Conservation (phyloP, 23 red algal species). For the Agarophyton chilense region DNA sequence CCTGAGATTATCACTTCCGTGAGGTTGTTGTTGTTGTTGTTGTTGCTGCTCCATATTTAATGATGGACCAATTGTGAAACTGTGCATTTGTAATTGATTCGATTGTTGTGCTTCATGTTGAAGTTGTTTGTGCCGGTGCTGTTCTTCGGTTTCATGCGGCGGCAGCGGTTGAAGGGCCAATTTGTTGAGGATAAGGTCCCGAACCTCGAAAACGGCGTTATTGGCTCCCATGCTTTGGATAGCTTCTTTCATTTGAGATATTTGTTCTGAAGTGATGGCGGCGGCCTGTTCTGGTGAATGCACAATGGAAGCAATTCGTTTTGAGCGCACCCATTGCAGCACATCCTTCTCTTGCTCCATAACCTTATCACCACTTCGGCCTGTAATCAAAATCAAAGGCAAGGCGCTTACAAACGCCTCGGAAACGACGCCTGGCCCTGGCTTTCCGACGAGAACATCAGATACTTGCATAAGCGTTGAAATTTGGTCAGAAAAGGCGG, state of each 20-base stretch:
- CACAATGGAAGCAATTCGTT: constrained; percentile 49
- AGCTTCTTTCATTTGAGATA: constrained; percentile 48
- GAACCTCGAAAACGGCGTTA: constrained; percentile 79
- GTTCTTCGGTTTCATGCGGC: not conserved
- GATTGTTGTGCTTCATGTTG: not conserved
- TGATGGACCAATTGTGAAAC: not conserved
- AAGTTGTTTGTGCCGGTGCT: not conserved
- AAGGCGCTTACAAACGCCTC: constrained; percentile 73
- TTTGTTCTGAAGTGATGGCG: constrained; percentile 20
- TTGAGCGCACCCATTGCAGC: constrained; percentile 59
- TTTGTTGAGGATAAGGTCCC: constrained; percentile 55
- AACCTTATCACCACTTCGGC: constrained; percentile 34
- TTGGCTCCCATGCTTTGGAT: constrained; percentile 43
- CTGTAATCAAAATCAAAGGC: constrained; percentile 65
- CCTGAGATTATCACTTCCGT: not conserved
- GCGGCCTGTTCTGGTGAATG: constrained; percentile 36
- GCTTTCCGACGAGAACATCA: constrained; percentile 83
- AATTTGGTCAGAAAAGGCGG: constrained; percentile 67
- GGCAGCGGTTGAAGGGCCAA: not conserved
- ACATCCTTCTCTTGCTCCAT: constrained; percentile 86
- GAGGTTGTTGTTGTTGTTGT: not conserved
- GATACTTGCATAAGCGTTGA: constrained; percentile 66
- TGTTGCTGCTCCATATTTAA: not conserved
- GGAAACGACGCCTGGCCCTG: constrained; percentile 81
- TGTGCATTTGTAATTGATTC: not conserved